Evolutionary conservation across 1,284 basidiomycete genomes (phyloP).

Genomic region (Ganoderma meredithae): DNA sequence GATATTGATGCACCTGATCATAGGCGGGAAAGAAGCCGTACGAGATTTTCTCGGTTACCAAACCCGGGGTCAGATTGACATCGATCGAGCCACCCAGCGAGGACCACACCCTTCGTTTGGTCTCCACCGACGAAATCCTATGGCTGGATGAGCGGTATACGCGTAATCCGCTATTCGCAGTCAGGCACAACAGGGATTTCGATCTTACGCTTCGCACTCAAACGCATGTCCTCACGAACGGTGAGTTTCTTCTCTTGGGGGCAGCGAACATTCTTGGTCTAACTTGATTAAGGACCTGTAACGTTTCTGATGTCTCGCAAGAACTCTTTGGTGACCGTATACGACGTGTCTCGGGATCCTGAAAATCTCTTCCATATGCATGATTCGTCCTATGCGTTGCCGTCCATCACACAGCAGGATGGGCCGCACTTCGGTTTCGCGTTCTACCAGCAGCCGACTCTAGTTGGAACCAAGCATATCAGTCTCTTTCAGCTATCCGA

Average conservation of each 20-base stretch:
- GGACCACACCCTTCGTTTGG: conserved; percentile 57
- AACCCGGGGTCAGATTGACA: conserved; percentile 52
- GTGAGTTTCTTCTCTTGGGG: conserved; percentile 42
- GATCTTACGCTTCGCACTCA: conserved; percentile 61
- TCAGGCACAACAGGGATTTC: conserved; percentile 64
- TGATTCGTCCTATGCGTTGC: conserved; percentile 54
- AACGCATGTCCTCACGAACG: conserved; percentile 46
- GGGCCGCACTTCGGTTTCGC: conserved; percentile 52
- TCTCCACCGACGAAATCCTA: conserved; percentile 64
- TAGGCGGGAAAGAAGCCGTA: conserved; percentile 38
- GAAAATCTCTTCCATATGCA: conserved; percentile 53
- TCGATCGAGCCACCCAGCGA: conserved; percentile 53
- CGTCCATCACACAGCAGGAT: conserved; percentile 41
- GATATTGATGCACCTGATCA: background rate
- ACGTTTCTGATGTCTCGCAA: conserved; percentile 65
- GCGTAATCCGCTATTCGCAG: conserved; percentile 61
- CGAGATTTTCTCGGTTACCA: conserved; percentile 46
- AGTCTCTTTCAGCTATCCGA: conserved; percentile 57
- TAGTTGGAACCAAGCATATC: conserved; percentile 36
- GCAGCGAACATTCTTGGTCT: background rate
- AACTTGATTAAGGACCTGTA: conserved; percentile 43
- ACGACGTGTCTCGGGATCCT: conserved; percentile 58
- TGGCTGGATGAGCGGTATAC: conserved; percentile 73
- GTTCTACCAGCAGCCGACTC: conserved; percentile 47
- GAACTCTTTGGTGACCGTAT: conserved; percentile 65